Conservation (phyloP, 2,329 filamentous ascomycete species). For the Gaeumannomyces sp. region DNA sequence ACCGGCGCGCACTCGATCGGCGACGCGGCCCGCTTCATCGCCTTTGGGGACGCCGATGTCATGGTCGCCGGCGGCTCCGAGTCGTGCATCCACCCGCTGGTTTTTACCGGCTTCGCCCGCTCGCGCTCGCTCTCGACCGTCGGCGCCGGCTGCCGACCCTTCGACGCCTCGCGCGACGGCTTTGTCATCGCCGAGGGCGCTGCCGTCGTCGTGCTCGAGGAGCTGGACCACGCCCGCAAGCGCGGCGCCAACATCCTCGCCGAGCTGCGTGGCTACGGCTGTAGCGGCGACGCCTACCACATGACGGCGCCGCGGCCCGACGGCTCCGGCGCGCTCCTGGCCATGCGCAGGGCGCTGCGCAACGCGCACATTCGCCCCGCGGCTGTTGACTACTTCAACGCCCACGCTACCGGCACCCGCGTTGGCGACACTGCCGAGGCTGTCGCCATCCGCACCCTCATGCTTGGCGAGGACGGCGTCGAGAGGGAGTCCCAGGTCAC, state of each 20-base stretch:
- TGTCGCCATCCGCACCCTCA: conserved; percentile 67
- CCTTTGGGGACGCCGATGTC: conserved; percentile 84
- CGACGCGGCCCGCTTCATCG: conserved; percentile 87
- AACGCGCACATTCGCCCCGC: conserved; percentile 63
- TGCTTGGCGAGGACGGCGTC: conserved; percentile 67
- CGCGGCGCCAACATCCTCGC: conserved; percentile 81
- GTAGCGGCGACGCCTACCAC: conserved; percentile 85
- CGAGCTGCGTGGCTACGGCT: conserved; percentile 82
- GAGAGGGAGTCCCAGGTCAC: conserved; percentile 59
- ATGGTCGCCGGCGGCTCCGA: conserved; percentile 97
- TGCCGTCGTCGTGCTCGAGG: conserved; percentile 81
- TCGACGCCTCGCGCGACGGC: conserved; percentile 71
- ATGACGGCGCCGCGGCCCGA: conserved; percentile 85
- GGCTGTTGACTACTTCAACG: conserved; percentile 86
- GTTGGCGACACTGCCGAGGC: conserved; percentile 89
- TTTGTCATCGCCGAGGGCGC: conserved; percentile 95
- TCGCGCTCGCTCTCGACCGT: conserved; percentile 78
- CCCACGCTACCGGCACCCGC: conserved; percentile 83
- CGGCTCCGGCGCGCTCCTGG: conserved; percentile 71
- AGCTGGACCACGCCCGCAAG: conserved; percentile 76
- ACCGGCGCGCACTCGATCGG: conserved; percentile 93
- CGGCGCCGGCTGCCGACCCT: conserved; percentile 70
- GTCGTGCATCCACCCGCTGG: conserved; percentile 90
- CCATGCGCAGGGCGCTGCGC: conserved; percentile 78
- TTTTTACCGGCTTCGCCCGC: conserved; percentile 84